Conservation (phyloP, 2,329 filamentous ascomycete species). For the Xylariales sp. region DNA sequence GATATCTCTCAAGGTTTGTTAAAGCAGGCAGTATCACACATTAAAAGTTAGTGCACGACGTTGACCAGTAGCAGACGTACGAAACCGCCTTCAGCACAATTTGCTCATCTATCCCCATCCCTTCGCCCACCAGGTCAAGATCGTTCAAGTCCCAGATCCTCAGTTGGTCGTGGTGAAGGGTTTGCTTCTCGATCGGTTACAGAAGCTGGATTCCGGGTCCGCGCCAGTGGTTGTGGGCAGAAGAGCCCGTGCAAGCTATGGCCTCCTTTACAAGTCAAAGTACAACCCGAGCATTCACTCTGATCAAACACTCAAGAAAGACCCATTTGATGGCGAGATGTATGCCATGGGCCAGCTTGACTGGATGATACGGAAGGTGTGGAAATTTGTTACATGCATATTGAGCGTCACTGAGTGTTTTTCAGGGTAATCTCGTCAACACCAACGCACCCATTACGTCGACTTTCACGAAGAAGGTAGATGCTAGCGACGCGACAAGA, state of each 20-base stretch:
- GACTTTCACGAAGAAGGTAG: constrained; percentile 31
- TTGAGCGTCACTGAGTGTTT: background rate
- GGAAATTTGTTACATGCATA: background rate
- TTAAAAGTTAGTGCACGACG: too few relatives aligned
- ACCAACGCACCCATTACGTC: constrained; percentile 29
- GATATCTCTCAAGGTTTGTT: too few relatives aligned
- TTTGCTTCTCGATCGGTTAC: constrained; percentile 45
- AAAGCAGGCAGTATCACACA: too few relatives aligned
- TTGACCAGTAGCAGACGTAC: too few relatives aligned
- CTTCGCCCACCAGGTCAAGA: constrained; percentile 30
- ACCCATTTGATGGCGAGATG: constrained; percentile 28
- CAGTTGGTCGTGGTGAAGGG: constrained; percentile 52
- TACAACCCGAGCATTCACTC: constrained; percentile 33
- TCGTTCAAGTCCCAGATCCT: constrained; percentile 43
- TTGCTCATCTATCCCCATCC: constrained; percentile 29
- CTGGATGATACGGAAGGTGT: constrained; percentile 36
- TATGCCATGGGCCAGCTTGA: constrained; percentile 39
- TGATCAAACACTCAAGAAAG: constrained; percentile 29
- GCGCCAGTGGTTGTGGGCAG: constrained; percentile 37
- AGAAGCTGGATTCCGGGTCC: constrained; percentile 36
- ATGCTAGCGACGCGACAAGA: constrained; percentile 26
- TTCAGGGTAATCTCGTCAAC: constrained; percentile 34
- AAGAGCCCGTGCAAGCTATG: constrained; percentile 38
- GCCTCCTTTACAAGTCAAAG: constrained; percentile 31
- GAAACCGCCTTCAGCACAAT: constrained; percentile 35